phyloP scores from a whole-genome alignment of 345 rosid genomes.

The Murraya koenigii region DNA sequence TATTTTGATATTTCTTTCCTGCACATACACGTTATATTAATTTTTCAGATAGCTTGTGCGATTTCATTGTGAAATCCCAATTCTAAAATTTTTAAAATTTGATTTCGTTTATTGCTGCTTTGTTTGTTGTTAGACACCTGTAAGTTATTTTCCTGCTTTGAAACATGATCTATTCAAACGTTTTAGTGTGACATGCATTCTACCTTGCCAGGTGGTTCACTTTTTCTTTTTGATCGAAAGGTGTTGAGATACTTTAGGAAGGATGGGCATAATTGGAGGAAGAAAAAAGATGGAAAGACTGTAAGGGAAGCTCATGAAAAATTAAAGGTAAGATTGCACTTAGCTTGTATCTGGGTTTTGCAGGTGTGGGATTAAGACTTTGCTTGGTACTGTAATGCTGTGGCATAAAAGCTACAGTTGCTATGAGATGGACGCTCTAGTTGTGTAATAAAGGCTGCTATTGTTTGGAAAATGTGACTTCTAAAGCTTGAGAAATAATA shows the following conservation, averaged over 20 bases:
- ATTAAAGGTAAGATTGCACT: slow-evolving; percentile 4
- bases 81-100: neutral
- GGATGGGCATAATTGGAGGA: slow-evolving; percentile 95
- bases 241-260: slow-evolving; percentile 88
- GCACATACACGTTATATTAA: neutral
- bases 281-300: slow-evolving; percentile 85
- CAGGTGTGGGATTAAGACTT: neutral
- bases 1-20: neutral
- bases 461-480: too few species aligned
- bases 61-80: neutral
- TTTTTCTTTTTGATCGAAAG: slow-evolving; percentile 88
- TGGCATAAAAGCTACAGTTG: too few species aligned
- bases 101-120: neutral
- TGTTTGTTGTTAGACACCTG: neutral
- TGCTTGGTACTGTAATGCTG: too few species aligned
- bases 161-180: neutral
- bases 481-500: too few species aligned
- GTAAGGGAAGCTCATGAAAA: slow-evolving; percentile 89
- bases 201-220: slow-evolving; percentile 76
- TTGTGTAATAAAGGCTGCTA: too few species aligned
- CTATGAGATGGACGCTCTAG: too few species aligned
- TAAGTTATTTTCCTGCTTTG: neutral
- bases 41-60: neutral
- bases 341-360: neutral
- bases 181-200: slow-evolving; percentile 23